Conservation (phyloP, 2,329 filamentous ascomycete species). For the Metarhizium anisopliae region DNA sequence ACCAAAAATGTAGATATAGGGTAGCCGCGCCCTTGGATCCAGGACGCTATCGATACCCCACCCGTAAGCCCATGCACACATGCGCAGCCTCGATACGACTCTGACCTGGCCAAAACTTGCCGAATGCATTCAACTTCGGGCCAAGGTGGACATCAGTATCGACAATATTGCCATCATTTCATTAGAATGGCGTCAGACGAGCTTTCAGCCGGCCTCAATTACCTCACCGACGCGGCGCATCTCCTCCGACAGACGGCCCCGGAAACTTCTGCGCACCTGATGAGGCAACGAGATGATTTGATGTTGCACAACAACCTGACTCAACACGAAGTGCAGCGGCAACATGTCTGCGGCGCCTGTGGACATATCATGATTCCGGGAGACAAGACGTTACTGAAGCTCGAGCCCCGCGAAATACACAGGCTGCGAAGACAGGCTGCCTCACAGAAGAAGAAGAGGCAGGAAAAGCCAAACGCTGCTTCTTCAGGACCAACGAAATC, state of each 20-base stretch:
- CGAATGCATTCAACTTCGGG: neutral
- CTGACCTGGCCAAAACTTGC: neutral
- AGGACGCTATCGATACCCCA: neutral
- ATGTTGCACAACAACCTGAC: slow-evolving; percentile 37
- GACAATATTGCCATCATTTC: neutral
- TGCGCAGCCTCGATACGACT: neutral
- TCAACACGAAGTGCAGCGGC: slow-evolving; percentile 38
- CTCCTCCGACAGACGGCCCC: slow-evolving; percentile 43
- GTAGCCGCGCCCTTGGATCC: neutral
- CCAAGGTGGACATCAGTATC: neutral
- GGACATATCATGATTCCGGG: slow-evolving; percentile 52
- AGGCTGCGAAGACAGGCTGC: neutral
- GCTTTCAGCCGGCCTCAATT: slow-evolving; percentile 22
- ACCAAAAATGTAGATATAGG: neutral
- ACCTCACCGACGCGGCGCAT: slow-evolving; percentile 51
- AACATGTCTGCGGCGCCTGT: slow-evolving; percentile 50
- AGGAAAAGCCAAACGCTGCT: neutral
- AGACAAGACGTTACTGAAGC: slow-evolving; percentile 29
- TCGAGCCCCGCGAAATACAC: slow-evolving; percentile 20
- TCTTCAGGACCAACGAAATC: slow-evolving; percentile 9
- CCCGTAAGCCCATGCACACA: neutral
- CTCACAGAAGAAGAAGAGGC: neutral
- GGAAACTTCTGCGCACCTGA: slow-evolving; percentile 49
- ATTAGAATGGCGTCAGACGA: slow-evolving; percentile 12
- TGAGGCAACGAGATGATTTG: slow-evolving; percentile 42